Evolutionary conservation across 768 basidiomycete genomes (phyloP).

Genomic region (Mycena amicta): DNA sequence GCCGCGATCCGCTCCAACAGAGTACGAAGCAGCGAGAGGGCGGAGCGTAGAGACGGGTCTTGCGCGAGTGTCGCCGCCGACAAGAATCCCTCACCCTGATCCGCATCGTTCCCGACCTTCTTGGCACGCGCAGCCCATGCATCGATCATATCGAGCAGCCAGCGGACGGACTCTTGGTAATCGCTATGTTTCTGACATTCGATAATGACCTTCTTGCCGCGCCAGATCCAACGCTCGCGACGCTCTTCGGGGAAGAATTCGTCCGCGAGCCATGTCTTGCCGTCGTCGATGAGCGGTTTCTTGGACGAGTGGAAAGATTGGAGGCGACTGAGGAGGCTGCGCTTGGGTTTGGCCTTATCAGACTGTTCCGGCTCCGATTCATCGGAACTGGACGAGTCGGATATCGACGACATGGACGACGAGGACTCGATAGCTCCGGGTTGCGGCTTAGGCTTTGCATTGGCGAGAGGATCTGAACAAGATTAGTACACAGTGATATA

Average conservation of each 20-base stretch:
- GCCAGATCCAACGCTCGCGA: slow-evolving; percentile 90
- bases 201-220: slow-evolving; percentile 89
- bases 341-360: slow-evolving; percentile 37
- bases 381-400: slow-evolving; percentile 6
- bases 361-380: slow-evolving; percentile 35
- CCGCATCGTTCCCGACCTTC: slow-evolving; percentile 39
- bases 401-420: slow-evolving; percentile 1
- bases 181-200: slow-evolving; percentile 93
- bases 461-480: slow-evolving; percentile 36
- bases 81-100: slow-evolving; percentile 29
- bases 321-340: slow-evolving; percentile 27
- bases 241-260: slow-evolving; percentile 80
- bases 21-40: slow-evolving; percentile 43
- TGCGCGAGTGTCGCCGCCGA: slow-evolving; percentile 60
- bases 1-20: slow-evolving; percentile 93
- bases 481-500: slow-evolving; percentile 13
- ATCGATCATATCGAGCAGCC: slow-evolving; percentile 66
- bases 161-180: slow-evolving; percentile 80
- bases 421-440: background rate
- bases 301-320: slow-evolving; percentile 65
- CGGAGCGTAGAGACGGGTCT: slow-evolving; percentile 56
- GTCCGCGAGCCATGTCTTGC: slow-evolving; percentile 53
- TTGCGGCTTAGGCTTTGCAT: slow-evolving; percentile 12
- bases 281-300: slow-evolving; percentile 54
- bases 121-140: slow-evolving; percentile 52